A percentile compares a stretch with the other conserved stretches of the same genome.
These are phyloP conservation scores for Diaporthe caulivora DNA, from an alignment of 2,329 filamentous ascomycete species.

Conservation along the genomic window DNA sequence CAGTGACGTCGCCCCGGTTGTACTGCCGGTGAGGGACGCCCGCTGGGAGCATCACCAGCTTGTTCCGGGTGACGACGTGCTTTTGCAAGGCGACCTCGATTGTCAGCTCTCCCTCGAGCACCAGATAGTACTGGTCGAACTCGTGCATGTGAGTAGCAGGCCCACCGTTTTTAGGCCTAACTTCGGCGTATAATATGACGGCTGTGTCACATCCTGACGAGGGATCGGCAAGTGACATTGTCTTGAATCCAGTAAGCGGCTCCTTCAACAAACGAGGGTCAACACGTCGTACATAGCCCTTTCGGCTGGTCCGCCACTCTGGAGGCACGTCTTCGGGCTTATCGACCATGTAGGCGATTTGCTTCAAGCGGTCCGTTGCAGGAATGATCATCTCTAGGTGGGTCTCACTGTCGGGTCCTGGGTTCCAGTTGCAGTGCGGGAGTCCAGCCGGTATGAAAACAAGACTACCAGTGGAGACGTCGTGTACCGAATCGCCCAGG, in stretches of 20 bases:
- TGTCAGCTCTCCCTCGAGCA: background rate
- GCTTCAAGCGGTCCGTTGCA: background rate
- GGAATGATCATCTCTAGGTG: constrained; percentile 12
- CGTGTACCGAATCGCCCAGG: background rate
- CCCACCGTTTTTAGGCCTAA: background rate
- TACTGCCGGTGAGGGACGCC: constrained; percentile 3
- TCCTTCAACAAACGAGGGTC: background rate
- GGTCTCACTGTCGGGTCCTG: background rate
- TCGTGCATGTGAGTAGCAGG: background rate
- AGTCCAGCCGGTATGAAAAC: background rate
- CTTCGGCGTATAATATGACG: background rate
- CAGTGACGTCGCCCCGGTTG: background rate
- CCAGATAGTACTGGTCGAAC: background rate
- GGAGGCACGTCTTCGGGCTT: background rate
- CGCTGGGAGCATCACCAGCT: background rate
- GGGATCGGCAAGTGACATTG: background rate
- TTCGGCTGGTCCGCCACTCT: background rate
- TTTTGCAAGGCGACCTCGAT: constrained; percentile 3
- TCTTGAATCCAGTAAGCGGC: background rate
- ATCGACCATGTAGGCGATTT: background rate
- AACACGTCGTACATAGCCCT: constrained; percentile 5
- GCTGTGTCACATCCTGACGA: background rate
- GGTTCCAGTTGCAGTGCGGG: constrained; percentile 1
- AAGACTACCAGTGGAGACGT: background rate
- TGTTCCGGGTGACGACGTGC: background rate